A percentile compares a stretch with the other conserved stretches of the same genome.
Conservation (phyloP, 2,329 filamentous ascomycete species). For the Cladosporium cucumerinum region DNA sequence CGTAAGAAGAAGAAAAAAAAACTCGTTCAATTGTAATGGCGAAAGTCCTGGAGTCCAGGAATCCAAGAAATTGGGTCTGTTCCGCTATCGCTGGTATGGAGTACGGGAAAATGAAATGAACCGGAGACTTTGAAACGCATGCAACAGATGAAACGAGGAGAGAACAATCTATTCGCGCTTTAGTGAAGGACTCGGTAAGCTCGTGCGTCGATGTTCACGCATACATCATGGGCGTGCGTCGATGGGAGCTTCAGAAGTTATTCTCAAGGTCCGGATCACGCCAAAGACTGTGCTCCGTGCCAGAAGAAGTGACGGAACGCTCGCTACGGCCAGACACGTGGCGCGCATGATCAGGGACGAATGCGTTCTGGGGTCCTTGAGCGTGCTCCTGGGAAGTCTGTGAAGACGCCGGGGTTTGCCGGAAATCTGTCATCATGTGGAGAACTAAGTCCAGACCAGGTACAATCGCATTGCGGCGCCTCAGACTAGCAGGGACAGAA, state of each 20-base stretch:
- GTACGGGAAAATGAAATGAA: not conserved
- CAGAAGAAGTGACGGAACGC: not conserved
- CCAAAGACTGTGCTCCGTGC: not conserved
- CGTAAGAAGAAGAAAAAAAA: not conserved
- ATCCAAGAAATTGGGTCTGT: not conserved
- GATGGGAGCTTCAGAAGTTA: not conserved
- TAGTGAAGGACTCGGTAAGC: not conserved
- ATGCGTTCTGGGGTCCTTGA: not conserved
- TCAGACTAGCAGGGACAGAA: not conserved
- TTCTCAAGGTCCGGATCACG: constrained; percentile 1
- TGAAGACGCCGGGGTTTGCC: not conserved
- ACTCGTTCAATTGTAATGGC: not conserved
- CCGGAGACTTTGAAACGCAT: not conserved
- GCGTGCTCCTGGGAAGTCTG: not conserved
- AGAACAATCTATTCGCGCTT: not conserved
- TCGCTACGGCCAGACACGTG: not conserved
- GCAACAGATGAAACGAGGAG: not conserved
- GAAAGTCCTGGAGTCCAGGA: not conserved
- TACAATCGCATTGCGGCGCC: not conserved
- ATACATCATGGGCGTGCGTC: not conserved
- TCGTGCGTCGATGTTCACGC: not conserved
- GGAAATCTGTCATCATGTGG: not conserved
- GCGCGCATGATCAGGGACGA: not conserved
- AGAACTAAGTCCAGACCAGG: not conserved
- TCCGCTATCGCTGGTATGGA: not conserved